Base-by-base conservation (phyloP, 2,329 filamentous ascomycete genomes). In the Incumbomyces delicatus region DNA sequence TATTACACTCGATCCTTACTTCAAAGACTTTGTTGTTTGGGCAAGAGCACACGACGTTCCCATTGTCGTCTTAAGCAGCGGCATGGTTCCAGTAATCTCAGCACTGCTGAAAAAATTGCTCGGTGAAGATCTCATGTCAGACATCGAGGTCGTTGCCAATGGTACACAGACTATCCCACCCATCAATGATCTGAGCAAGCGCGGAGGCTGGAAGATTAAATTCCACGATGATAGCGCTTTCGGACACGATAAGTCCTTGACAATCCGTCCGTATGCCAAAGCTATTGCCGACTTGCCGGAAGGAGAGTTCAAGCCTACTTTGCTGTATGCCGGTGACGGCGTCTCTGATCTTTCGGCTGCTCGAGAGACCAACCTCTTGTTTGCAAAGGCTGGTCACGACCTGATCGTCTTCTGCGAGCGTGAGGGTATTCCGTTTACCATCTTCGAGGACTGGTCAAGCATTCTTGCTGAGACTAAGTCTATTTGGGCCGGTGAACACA, bases 261-360 rank as follows among this genome's bases (percentile, higher is more conserved):
- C 92, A 63, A 87, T 98, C 59, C 80, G 86, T 54, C 87, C 87
- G 43, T 96, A 96, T 67, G 82, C 83, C 2, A 73, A 61, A 34
- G 55, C 59, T 29, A 58, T 62, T 48, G 66, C 65, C 20, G 64
- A 79, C 20, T 73, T 94, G 36, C 80, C 86, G 0, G 27, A 34
- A 16, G 72, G 72, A 12, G 64, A 72, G 29, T 67, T 84, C 59
- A 76, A 88, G 35, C 92, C 92, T 2, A 81, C 80, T 33, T 78
- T 96, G 69, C 87, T 96, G 65, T 98, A 98, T 60, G 90, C 92
- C 29, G 92, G 92, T 49, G 90, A 96, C 58, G 90, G 90, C 41
- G 87, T 95, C 3, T 94, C 86, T 2, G 90, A 96, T 63, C 73
- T 96, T 44, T 94, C 86, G 20, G 92, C 90, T 7, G 90, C 92